These are phyloP conservation scores for Globisporangium ultimum DNA, from an alignment of 352 stramenopile species.

Conservation along the genomic window DNA sequence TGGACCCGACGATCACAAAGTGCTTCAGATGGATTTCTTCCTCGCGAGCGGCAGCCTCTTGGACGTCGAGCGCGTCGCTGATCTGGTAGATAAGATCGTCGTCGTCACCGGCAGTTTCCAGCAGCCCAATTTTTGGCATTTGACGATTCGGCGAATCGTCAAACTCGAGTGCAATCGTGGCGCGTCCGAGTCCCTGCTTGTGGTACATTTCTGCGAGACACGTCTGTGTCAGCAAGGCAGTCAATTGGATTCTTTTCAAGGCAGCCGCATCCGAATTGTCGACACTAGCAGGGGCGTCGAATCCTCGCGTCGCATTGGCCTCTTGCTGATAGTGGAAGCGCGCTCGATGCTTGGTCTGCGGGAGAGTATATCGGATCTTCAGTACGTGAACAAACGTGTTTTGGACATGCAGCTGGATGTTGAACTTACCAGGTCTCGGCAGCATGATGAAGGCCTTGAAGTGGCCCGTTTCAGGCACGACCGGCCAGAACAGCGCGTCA, in stretches of 20 bases:
- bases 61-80: not conserved
- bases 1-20: conserved; percentile 64
- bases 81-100: conserved; percentile 16
- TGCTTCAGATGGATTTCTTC: conserved; percentile 34
- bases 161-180: conserved; percentile 56
- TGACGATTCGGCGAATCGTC: conserved; percentile 23
- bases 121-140: conserved; percentile 25
- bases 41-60: conserved; percentile 14
- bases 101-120: conserved; percentile 40
- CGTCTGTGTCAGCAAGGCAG: conserved; percentile 52
- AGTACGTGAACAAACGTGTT: conserved; percentile 17
- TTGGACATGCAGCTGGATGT: conserved; percentile 21
- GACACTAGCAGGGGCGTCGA: conserved; percentile 45
- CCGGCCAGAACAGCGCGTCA: conserved; percentile 37
- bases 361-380: conserved; percentile 31
- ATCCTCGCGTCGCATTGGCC: conserved; percentile 34
- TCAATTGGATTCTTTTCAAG: conserved; percentile 40
- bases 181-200: conserved; percentile 29
- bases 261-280: conserved; percentile 58
- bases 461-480: conserved; percentile 32
- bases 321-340: conserved; percentile 70
- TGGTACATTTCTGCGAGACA: conserved; percentile 54
- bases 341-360: conserved; percentile 29
- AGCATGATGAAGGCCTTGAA: conserved; percentile 71
- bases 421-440: conserved; percentile 35